phyloP scores from a whole-genome alignment of 2,329 filamentous ascomycete genomes.

The Nothopassalora personata region DNA sequence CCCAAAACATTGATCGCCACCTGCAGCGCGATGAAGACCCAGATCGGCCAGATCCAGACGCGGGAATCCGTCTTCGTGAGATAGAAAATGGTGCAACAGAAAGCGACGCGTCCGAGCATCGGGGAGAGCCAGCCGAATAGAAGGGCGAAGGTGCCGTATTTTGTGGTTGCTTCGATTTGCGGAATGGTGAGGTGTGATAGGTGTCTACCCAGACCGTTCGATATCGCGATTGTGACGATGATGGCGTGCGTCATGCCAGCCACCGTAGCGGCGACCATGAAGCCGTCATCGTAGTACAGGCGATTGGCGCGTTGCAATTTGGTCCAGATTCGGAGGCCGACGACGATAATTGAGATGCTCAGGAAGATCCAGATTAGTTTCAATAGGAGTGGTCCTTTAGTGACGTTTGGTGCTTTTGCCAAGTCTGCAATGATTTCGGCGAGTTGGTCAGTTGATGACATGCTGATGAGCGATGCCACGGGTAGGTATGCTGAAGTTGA shows the following conservation, averaged over 20 bases:
- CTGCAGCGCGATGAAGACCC: conserved; percentile 24
- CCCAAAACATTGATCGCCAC: conserved; percentile 23
- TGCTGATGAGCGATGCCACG: not conserved
- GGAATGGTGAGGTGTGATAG: conserved; percentile 18
- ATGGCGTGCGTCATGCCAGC: conserved; percentile 24
- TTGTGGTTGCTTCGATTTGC: conserved; percentile 16
- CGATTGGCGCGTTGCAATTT: conserved; percentile 23
- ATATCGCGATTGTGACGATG: conserved; percentile 17
- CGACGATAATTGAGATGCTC: conserved; percentile 22
- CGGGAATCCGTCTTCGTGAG: conserved; percentile 25
- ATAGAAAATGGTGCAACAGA: conserved; percentile 28
- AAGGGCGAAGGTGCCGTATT: conserved; percentile 22
- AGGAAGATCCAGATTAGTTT: conserved; percentile 23
- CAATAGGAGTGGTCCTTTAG: conserved; percentile 11
- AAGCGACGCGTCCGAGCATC: conserved; percentile 26
- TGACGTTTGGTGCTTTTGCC: conserved; percentile 6
- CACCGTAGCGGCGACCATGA: conserved; percentile 24
- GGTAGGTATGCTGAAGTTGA: not conserved
- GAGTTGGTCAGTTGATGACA: not conserved
- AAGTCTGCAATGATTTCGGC: not conserved
- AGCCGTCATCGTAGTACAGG: conserved; percentile 26
- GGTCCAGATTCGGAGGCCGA: conserved; percentile 19
- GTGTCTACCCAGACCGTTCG: conserved; percentile 26
- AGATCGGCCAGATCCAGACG: conserved; percentile 26
- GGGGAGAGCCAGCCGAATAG: conserved; percentile 24